Conservation (phyloP, 2,329 filamentous ascomycete species). For the Ramichloridium luteum region DNA sequence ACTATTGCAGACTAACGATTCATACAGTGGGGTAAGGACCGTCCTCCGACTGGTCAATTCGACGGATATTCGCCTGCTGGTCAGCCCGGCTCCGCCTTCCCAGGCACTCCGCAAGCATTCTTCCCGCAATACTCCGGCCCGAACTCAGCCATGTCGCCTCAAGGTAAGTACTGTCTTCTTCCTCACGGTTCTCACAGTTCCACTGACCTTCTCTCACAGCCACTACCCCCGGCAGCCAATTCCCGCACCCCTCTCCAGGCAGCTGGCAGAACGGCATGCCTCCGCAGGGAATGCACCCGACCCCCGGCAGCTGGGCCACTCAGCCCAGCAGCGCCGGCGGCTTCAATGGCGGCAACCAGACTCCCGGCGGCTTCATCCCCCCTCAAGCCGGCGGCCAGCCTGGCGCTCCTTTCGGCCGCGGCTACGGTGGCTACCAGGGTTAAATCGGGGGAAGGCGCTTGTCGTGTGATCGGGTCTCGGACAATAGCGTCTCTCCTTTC, state of each 20-base stretch:
- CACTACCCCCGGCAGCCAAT: conserved; percentile 44
- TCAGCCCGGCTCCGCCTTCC: conserved; percentile 52
- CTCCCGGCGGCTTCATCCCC: conserved; percentile 37
- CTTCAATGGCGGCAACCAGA: conserved; percentile 58
- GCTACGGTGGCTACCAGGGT: conserved; percentile 49
- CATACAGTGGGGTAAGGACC: conserved; percentile 95
- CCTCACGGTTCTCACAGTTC: conserved; percentile 4
- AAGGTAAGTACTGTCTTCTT: conserved; percentile 13
- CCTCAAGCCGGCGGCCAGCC: conserved; percentile 31
- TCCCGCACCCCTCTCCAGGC: conserved; percentile 50
- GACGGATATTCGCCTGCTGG: conserved; percentile 71
- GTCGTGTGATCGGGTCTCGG: no score
- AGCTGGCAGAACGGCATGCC: conserved; percentile 45
- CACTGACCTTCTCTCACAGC: conserved; percentile 29
- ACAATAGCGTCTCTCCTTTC: no score
- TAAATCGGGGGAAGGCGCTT: no score
- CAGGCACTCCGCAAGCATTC: conserved; percentile 62
- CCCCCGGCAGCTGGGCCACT: conserved; percentile 35
- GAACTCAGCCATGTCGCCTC: conserved; percentile 44
- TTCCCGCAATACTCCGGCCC: conserved; percentile 85
- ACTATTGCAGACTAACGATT: conserved; percentile 20
- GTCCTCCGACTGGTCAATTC: conserved; percentile 70
- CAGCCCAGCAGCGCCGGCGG: conserved; percentile 59
- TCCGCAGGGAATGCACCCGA: conserved; percentile 15
- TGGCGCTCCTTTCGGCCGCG: conserved; percentile 33